phyloP scores from a whole-genome alignment of 179 eudicot genomes.

The Amaranthus tricolor region DNA sequence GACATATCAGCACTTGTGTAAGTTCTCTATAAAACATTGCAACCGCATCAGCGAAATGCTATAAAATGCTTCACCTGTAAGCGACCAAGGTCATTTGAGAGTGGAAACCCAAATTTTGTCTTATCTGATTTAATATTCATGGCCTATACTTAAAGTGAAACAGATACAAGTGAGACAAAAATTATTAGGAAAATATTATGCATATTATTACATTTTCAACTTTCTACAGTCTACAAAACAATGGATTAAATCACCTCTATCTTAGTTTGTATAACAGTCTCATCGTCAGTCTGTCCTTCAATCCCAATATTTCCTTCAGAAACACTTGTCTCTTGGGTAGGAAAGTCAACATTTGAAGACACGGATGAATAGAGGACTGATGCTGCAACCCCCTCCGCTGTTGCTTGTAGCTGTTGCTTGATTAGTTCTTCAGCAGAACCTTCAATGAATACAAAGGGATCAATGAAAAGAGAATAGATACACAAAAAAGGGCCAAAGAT shows the following conservation, averaged over 20 bases:
- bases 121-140: constrained; percentile 56
- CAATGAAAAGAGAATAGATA: background rate
- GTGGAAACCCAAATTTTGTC: constrained; percentile 65
- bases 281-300: constrained; percentile 40
- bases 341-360: constrained; percentile 47
- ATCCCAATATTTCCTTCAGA: constrained; percentile 33
- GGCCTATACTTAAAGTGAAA: constrained; percentile 45
- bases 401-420: constrained; percentile 90
- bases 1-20: constrained; percentile 7
- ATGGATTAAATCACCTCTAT: constrained; percentile 48
- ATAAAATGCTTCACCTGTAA: constrained; percentile 63
- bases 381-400: constrained; percentile 96
- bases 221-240: background rate
- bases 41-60: constrained; percentile 1
- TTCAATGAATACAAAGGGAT: constrained; percentile 25
- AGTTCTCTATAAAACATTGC: background rate
- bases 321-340: constrained; percentile 33
- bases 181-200: background rate
- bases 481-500: background rate
- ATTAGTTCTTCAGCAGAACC: constrained; percentile 77
- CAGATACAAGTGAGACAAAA: background rate
- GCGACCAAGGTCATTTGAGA: constrained; percentile 69
- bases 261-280: constrained; percentile 45
- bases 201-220: background rate
- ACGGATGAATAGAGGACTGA: constrained; percentile 70